Percentiles rank a stretch among this genome's conserved stretches.
Conservation (phyloP, 2,329 filamentous ascomycete genomes). For the Knufia fluminis region DNA sequence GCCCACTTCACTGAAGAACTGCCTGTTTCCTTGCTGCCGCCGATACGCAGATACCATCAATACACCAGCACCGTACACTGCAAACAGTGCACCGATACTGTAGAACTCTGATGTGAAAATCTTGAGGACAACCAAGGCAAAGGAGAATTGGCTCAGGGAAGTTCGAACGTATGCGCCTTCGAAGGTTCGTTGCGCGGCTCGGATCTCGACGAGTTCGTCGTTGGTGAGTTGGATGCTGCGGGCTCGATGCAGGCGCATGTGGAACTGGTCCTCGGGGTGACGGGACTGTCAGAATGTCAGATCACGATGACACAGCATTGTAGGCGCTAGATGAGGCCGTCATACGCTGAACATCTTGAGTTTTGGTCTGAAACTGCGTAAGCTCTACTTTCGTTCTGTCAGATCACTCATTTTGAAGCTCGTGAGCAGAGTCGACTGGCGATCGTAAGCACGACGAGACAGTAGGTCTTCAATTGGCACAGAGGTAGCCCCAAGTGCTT, state of each 20-base stretch:
- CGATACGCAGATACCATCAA: constrained; percentile 76
- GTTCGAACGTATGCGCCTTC: constrained; percentile 96
- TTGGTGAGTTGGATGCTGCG: constrained; percentile 72
- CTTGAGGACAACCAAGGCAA: constrained; percentile 86
- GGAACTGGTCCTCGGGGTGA: constrained; percentile 64
- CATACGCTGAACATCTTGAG: neutral
- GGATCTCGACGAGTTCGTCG: constrained; percentile 84
- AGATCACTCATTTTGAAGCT: neutral
- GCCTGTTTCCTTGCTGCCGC: constrained; percentile 81
- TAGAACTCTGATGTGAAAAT: constrained; percentile 98
- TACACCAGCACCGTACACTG: constrained; percentile 78
- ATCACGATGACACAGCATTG: too few species aligned
- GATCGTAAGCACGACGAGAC: too few species aligned
- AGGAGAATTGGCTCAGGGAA: constrained; percentile 87
- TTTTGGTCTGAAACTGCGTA: neutral
- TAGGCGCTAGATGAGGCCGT: too few species aligned
- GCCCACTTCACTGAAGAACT: constrained; percentile 62
- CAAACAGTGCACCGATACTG: constrained; percentile 89
- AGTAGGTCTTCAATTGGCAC: too few species aligned
- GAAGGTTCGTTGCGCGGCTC: constrained; percentile 90
- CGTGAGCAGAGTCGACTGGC: neutral
- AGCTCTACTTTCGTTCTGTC: neutral
- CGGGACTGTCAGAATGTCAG: constrained; percentile 26
- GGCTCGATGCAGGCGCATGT: constrained; percentile 72
- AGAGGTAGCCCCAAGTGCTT: too few species aligned